Base-by-base conservation (phyloP, 2,329 filamentous ascomycete genomes). In the Davidsoniella australis region DNA sequence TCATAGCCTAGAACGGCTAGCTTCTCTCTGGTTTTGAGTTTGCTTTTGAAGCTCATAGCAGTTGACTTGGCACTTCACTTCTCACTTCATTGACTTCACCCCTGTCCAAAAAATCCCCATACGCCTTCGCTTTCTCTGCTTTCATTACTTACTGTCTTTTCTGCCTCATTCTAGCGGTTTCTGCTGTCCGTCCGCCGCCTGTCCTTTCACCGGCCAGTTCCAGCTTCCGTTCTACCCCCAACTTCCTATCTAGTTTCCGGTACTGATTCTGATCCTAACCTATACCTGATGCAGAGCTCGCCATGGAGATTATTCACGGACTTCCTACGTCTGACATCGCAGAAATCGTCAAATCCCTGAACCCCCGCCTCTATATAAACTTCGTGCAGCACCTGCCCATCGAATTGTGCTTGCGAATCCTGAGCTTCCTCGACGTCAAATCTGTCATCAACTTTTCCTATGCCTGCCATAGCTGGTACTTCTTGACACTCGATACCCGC, bases 401-500 rank as follows among this genome's bases (percentile, higher is more conserved):
- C 23, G 91, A 98, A 62, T 83, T 98, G 58, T 93, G 86, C 53
- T 79, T 91, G 41, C 82, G 93, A 59, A 82, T 96, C 41, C 80
- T 98, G 41, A 80, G 82, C 14, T 91, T 87, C 59, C 78, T 98
- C 45, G 83, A 88, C 49, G 82, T 87, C 1, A 63, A 78, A 24
- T 91, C 87, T 0, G 70, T 98, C 38, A 71, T 96, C 50, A 78
- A 76, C 45, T 84, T 88, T 2, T 85, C 86, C 1, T 74, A 77
- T 41, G 78, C 86, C 14, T 95, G 86, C 36, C 78, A 80, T 43
- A 71, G 78, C 55, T 98, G 91, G 89, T 80, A 88, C 54, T 72
- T 75, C 16, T 71, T 91, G 16, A 81, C 89, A 5, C 66, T 87
- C 47, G 91, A 98, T 62, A 77, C 84, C 33, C 82, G 83, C 54